Base-by-base conservation (phyloP, 805 yeast species). In the Starmerella davenportii region DNA sequence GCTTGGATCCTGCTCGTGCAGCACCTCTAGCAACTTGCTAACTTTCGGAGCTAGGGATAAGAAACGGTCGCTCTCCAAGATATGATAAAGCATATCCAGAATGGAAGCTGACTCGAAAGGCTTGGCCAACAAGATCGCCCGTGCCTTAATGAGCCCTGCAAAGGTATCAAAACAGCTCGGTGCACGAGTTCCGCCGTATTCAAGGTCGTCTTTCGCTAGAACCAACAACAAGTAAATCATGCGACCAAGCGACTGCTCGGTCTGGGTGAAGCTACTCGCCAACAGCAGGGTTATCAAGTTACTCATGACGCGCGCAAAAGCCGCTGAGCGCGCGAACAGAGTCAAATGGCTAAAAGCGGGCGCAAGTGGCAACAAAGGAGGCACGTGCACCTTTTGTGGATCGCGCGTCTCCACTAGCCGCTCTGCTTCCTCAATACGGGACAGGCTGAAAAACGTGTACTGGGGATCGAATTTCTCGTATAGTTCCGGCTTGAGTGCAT, bases 361-460 rank as follows among this genome's bases (percentile, higher is more conserved):
- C 14, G 21, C 4, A 8, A 61, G 45, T 3, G 47, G 46, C 21
- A 43, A 44, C 27, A 68, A 49, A 1, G 61, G 56, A 0, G 93
- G 92, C 5, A 66, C 64, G 5, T 80, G 62, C 15, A 67, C 74
- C 4, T 75, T 64, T 3, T 72, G 72, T 1, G 56, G 56, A 20
- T 58, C 51, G 39, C 63, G 59, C 25, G 68, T 69, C 47, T 75
- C 74, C 23, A 79, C 58, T 4, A 72, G 58, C 34, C 66, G 68
- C 40, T 79, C 76, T 5, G 93, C 87, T 43, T 82, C 95, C 39
- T 82, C 95, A 39, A 87, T 69, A 38, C 73, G 74, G 48, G 82
- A 82, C 0, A 87, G 61, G 0, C 78, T 63, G 49, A 77, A 78
- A 48, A 82, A 84, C 42, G 79, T 65, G 52, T 76, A 87, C 51